Conservation (phyloP, 2,329 filamentous ascomycete species). For the Neonectria ditissima region DNA sequence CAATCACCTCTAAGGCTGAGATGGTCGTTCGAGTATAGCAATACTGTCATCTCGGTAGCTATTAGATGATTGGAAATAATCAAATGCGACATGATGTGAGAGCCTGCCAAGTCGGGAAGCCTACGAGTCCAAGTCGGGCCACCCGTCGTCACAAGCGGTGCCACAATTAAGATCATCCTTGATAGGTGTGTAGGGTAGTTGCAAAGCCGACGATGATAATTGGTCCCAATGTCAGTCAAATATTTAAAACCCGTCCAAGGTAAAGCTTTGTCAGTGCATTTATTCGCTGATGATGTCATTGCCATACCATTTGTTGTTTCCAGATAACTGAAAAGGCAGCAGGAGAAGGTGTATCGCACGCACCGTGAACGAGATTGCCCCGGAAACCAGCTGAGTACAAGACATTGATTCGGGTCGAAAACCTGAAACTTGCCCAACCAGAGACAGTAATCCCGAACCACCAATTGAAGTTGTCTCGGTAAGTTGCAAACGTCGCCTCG, state of each 20-base stretch:
- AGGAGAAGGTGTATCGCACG: too few species aligned
- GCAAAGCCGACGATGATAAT: not conserved
- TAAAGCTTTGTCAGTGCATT: too few species aligned
- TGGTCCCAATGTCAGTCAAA: not conserved
- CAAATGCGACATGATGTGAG: conserved; percentile 1
- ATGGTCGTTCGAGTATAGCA: conserved; percentile 13
- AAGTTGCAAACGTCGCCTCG: not conserved
- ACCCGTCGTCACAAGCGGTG: too few species aligned
- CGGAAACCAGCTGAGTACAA: not conserved
- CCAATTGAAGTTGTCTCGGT: not conserved
- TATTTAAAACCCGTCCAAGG: too few species aligned
- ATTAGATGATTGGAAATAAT: not conserved
- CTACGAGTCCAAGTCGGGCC: not conserved
- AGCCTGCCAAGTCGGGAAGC: not conserved
- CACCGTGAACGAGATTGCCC: not conserved
- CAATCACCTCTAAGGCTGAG: conserved; percentile 9
- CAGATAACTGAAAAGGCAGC: not conserved
- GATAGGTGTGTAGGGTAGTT: not conserved
- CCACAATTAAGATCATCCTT: too few species aligned
- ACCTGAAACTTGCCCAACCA: not conserved
- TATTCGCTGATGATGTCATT: not conserved
- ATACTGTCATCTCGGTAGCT: conserved; percentile 7
- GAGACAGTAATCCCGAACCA: not conserved
- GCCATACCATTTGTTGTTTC: not conserved
- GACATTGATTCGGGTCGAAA: too few species aligned